Evolutionary conservation across 1,139 yeast genomes (phyloP), one percentile per base, ranked within the genome.

Genomic region (Taphrina confusa): DNA sequence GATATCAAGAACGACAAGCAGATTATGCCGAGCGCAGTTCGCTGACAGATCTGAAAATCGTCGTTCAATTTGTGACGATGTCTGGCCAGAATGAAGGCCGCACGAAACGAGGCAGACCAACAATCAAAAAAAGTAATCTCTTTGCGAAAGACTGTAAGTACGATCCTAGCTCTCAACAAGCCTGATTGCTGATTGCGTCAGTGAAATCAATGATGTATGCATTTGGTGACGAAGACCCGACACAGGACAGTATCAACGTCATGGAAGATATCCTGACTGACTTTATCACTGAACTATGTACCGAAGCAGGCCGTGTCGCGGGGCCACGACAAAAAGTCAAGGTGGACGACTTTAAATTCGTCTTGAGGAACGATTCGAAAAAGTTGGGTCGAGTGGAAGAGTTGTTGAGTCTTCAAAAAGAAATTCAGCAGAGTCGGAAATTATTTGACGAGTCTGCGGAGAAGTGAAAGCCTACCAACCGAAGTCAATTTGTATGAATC

Each of bases 271-370:
- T 87, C n/a, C 78, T 91, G 14, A 82, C 85, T 30, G 88, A 85
- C 62, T 91, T 85, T 69, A 75, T 91, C 49, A 80, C 83, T 3
- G 91, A 86, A 68, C 76, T 89, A 55, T 83, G 86, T 67, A 80
- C 76, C 63, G 83, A 80, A 57, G 84, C 87, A 0, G 75, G 82
- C 1, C 74, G 81, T 12, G 79, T 78, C 60, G 80, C 83, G 1
- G 72, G 75, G 23, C 76, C 80, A 47, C 78, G 95, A 51, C 81
- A 81, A 59, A 83, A 94, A 71, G 82, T 91, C 64, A 85, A 86
- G 68, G 84, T 90, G 58, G 96, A 89, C 64, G 97, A 91, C 71
- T 83, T 91, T 74, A 87, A 86, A 66, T 89, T 89, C 74, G 94
- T 89, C 0, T 75, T 91, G 62, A 76, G 96, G 47, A 82, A 84